Evolutionary conservation across 192 early-diverging fungal genomes (phyloP).

Genomic region (Podila verticillata): DNA sequence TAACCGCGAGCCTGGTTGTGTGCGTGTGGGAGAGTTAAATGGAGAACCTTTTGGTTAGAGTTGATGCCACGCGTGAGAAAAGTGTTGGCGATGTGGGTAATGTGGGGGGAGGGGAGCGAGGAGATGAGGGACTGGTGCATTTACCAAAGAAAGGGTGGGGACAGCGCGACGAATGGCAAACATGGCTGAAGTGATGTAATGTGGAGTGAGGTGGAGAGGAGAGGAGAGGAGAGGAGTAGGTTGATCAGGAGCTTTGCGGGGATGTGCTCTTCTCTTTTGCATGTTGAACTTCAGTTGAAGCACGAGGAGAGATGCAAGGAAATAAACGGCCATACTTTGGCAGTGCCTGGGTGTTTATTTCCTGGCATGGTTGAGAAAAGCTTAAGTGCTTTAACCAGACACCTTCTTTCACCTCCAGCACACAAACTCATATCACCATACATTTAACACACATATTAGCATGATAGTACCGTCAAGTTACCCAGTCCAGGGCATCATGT

Average conservation of each 20-base stretch:
- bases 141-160: constrained; percentile 48
- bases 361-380: constrained; percentile 5
- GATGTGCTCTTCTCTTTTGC: constrained; percentile 9
- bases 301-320: constrained; percentile 6
- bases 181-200: constrained; percentile 8
- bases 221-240: constrained; percentile 8
- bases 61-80: background rate
- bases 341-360: background rate
- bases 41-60: background rate
- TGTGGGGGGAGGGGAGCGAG: background rate
- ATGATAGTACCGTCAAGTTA: constrained; percentile 6
- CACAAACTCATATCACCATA: background rate
- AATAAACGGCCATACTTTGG: background rate
- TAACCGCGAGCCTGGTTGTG: constrained; percentile 51
- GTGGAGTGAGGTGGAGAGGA: constrained; percentile 4
- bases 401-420: background rate
- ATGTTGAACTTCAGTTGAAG: constrained; percentile 2
- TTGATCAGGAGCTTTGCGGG: background rate
- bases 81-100: background rate
- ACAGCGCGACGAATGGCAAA: constrained; percentile 49
- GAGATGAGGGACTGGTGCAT: background rate
- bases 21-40: background rate
- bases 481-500: constrained; percentile 28
- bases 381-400: background rate
- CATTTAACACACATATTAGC: background rate